These are phyloP conservation scores for Dionaea muscipula DNA, from an alignment of 179 eudicot species.

Conservation along the genomic window DNA sequence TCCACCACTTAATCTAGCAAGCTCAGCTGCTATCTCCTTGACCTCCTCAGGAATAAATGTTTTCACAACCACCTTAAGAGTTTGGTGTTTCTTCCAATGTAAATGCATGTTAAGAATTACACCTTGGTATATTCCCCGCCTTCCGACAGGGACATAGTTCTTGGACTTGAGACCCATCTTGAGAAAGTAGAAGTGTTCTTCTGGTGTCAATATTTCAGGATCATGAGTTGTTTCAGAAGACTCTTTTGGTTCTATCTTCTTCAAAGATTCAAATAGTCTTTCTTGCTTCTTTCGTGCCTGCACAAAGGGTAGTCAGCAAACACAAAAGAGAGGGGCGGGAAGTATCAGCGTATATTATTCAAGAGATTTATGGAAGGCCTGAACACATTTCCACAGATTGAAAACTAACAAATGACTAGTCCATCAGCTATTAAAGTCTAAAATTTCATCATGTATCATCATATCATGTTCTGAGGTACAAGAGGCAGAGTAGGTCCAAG, in stretches of 20 bases:
- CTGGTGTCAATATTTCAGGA: conserved; percentile 92
- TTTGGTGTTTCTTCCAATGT: conserved; percentile 98
- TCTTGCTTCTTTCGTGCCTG: conserved; percentile 85
- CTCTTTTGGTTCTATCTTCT: conserved; percentile 79
- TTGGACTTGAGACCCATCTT: conserved; percentile 85
- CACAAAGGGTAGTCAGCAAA: conserved; percentile 5
- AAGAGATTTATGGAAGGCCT: no score
- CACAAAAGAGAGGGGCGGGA: neutral
- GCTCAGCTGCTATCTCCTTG: conserved; percentile 77
- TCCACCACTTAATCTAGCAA: conserved; percentile 83
- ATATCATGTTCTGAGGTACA: no score
- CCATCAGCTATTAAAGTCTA: no score
- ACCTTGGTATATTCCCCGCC: conserved; percentile 89
- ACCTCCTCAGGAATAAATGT: conserved; percentile 80
- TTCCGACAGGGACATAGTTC: conserved; percentile 86
- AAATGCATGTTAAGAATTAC: conserved; percentile 95
- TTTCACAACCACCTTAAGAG: conserved; percentile 74
- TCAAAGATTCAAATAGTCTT: conserved; percentile 50
- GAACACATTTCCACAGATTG: no score
- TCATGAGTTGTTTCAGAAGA: conserved; percentile 74
- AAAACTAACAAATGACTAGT: no score
- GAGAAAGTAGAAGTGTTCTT: conserved; percentile 87
- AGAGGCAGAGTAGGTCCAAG: no score
- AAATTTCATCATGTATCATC: no score
- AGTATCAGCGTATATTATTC: no score